These are phyloP conservation scores for Forsythia viridissima DNA, from an alignment of 257 asterid species.

Conservation along the genomic window DNA sequence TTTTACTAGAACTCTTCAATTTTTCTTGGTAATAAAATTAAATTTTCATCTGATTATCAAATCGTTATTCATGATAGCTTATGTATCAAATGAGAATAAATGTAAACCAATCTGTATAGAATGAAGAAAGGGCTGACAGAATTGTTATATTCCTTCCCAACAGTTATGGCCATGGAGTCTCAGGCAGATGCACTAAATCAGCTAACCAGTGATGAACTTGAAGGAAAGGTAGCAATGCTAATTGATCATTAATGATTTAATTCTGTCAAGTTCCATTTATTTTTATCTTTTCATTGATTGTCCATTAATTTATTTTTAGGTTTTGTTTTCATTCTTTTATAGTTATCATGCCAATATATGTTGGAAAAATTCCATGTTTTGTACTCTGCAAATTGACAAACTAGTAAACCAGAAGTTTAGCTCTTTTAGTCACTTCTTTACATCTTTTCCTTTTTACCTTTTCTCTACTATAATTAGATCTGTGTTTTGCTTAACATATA, in stretches of 20 bases:
- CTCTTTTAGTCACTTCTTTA: not conserved
- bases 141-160: constrained; percentile 10
- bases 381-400: not conserved
- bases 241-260: not conserved
- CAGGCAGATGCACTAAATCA: constrained; percentile 90
- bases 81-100: not conserved
- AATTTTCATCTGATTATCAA: not conserved
- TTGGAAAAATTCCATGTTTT: not conserved
- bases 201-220: constrained; percentile 85
- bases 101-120: not conserved
- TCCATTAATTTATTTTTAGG: not conserved
- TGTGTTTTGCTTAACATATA: not conserved
- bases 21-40: not conserved
- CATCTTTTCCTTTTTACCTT: not conserved
- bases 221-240: constrained; percentile 69
- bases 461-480: not conserved
- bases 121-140: constrained; percentile 20
- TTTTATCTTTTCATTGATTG: not conserved
- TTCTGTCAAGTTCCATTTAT: not conserved
- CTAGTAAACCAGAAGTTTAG: not conserved
- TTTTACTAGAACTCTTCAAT: not conserved
- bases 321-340: not conserved
- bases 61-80: not conserved
- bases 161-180: constrained; percentile 94
- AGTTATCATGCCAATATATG: not conserved